Evolutionary conservation across 352 stramenopile species (phyloP).

Genomic region (Pythium aphanidermatum): DNA sequence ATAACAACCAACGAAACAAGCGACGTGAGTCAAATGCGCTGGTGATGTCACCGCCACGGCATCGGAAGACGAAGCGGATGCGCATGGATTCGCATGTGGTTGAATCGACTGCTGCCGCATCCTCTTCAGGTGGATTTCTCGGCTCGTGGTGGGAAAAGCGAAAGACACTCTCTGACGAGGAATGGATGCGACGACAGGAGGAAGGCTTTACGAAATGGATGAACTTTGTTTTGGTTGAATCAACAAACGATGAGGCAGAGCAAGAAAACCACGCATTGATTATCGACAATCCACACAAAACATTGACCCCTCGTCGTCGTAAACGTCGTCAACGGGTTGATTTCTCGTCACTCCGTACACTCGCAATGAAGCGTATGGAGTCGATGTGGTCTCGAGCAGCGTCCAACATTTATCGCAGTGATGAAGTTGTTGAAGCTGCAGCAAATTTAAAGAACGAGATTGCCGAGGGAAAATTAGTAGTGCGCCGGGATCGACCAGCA

Average conservation of each 20-base stretch:
- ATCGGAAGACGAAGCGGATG: conserved; percentile 14
- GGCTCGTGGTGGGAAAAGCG: conserved; percentile 75
- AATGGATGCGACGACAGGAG: conserved; percentile 79
- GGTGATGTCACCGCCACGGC: conserved; percentile 13
- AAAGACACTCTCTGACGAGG: conserved; percentile 59
- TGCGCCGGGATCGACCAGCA: conserved; percentile 83
- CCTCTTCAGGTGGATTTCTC: conserved; percentile 9
- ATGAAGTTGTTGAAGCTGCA: conserved; percentile 45
- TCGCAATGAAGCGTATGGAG: conserved; percentile 72
- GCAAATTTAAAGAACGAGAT: conserved; percentile 74
- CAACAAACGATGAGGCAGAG: conserved; percentile 27
- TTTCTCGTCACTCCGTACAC: conserved; percentile 62
- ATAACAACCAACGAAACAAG: conserved; percentile 3
- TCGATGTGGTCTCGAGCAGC: conserved; percentile 51
- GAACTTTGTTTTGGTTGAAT: conserved; percentile 77
- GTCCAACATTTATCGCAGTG: conserved; percentile 49
- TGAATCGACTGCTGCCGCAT: conserved; percentile 15
- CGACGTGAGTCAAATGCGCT: conserved; percentile 8
- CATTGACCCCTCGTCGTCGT: too few relatives aligned
- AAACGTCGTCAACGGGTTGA: conserved; percentile 38
- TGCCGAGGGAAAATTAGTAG: conserved; percentile 57
- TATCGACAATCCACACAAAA: conserved; percentile 12
- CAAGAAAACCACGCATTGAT: conserved; percentile 11
- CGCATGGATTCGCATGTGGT: conserved; percentile 1
- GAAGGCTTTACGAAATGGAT: conserved; percentile 84